Base-by-base conservation (phyloP, 2,329 filamentous ascomycete species). In the Nigrograna mackinnonii region DNA sequence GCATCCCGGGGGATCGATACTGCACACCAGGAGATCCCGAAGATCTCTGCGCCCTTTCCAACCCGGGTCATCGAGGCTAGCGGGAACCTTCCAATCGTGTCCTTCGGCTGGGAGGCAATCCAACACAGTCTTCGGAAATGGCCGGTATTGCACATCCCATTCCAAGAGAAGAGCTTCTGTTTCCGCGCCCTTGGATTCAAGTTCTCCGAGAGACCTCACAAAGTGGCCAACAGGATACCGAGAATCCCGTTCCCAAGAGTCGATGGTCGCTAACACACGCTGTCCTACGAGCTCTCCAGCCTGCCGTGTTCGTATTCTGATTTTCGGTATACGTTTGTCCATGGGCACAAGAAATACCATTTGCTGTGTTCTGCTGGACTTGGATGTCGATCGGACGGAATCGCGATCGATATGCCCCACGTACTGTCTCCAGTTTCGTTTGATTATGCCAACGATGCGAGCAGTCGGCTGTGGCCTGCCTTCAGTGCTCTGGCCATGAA, bases 241-340 rank as follows among this genome's bases (percentile, higher is more conserved):
- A 4, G 91, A 95, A 64, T 96, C 91, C 49, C 91, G 81, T 47
- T 96, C 90, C 94, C 94, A 99, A 1, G 88, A 85, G 70, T 99
- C 94, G 52, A 99, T 95, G 0, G 91, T 91, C 31, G 96, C 89
- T 9, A 99, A 71, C 37, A 99, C 85, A 43, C 95, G 85, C 75
- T 97, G 94, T 4, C 94, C 94, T 20, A 96, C 71, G 4, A 99
- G 79, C 59, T 96, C 90, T 13, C 84, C 84, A 18, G 91, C 91
- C 69, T 97, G 94, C 38, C 94, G 82, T 9, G 94, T 97, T 37
- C 91, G 85, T 41, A 99, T 84, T 34, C 91, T 84, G 58, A 99
- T 96, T 74, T 97, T 99, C 2, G 94, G 94, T 17, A 99, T 88
- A 59, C 90, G 87, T 76, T 96, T 97, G 70, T 99, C 92, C 92